Conservation (phyloP, 768 basidiomycete species). For the Trichaptum fuscoviolaceum region DNA sequence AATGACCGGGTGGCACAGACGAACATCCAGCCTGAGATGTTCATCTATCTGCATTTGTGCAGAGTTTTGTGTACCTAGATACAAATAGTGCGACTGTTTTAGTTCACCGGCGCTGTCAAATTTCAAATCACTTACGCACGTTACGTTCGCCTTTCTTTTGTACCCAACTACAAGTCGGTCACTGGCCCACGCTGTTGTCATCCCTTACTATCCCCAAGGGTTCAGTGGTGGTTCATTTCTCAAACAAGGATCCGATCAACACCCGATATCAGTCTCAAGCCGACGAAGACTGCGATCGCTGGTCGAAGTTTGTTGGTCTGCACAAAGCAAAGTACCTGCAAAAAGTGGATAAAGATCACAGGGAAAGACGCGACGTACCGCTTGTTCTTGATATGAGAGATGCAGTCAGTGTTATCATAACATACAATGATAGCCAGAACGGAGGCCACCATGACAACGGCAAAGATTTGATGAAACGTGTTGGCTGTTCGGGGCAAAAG, state of each 20-base stretch:
- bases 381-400: neutral
- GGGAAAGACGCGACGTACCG: neutral
- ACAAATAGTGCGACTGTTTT: neutral
- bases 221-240: neutral
- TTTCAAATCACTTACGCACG: neutral
- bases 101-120: neutral
- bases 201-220: neutral
- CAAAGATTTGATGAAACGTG: neutral
- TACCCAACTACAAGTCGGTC: neutral
- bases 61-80: neutral
- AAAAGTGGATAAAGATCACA: neutral
- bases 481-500: constrained; percentile 1
- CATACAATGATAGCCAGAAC: neutral
- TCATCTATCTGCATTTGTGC: neutral
- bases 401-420: neutral
- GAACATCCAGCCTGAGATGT: neutral
- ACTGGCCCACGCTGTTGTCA: neutral
- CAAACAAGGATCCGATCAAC: neutral
- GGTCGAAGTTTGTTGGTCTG: neutral
- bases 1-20: neutral
- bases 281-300: neutral
- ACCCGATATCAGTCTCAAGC: neutral
- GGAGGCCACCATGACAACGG: neutral
- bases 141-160: neutral
- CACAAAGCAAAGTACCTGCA: neutral